Conservation (phyloP, 2,329 filamentous ascomycete genomes). For the Colletotrichum liaoningense region DNA sequence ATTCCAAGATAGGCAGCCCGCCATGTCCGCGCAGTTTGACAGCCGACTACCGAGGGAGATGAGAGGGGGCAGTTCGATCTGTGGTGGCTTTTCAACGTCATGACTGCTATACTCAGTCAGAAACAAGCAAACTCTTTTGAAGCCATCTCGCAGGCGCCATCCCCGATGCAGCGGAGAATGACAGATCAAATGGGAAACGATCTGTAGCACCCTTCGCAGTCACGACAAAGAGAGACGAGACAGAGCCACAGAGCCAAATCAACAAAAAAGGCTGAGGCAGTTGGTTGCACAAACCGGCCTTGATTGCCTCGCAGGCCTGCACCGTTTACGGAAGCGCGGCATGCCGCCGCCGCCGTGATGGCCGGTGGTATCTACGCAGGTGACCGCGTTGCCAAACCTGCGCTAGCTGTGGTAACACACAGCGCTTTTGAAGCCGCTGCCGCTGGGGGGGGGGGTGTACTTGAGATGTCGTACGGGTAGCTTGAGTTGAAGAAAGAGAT, state of each 20-base stretch:
- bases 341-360: neutral
- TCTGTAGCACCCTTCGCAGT: neutral
- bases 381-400: neutral
- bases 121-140: neutral
- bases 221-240: neutral
- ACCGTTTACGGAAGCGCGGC: neutral
- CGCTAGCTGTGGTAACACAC: neutral
- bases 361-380: neutral
- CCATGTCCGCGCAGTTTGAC: neutral
- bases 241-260: neutral
- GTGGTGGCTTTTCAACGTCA: conserved; percentile 5
- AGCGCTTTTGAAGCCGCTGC: neutral
- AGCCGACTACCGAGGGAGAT: neutral
- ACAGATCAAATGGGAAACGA: conserved; percentile 4
- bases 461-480: neutral
- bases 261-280: neutral
- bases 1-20: too few relatives aligned
- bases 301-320: neutral
- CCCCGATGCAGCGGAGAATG: conserved; percentile 13
- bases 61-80: neutral
- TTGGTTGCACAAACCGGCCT: neutral
- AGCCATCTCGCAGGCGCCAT: neutral
- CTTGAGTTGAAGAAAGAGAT: neutral
- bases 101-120: conserved; percentile 2
- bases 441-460: neutral